Conservation (phyloP, 768 basidiomycete species). For the Lactifluus volemus region DNA sequence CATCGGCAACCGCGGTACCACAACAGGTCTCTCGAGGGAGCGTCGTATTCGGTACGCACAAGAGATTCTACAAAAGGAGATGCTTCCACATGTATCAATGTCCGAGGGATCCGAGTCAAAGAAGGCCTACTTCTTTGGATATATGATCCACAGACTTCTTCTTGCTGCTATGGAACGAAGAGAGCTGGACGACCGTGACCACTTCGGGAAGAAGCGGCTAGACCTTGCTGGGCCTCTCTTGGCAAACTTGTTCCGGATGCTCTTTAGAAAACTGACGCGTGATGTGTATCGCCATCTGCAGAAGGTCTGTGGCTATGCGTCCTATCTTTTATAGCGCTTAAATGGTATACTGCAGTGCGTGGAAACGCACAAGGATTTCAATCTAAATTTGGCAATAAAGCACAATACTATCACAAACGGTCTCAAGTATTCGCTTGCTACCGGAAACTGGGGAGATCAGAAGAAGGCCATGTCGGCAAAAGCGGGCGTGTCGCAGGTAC, state of each 20-base stretch:
- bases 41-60: constrained; percentile 93
- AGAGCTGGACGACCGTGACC: constrained; percentile 97
- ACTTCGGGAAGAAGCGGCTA: constrained; percentile 96
- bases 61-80: constrained; percentile 97
- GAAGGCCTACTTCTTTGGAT: constrained; percentile 99
- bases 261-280: constrained; percentile 93
- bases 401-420: constrained; percentile 97
- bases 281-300: constrained; percentile 96
- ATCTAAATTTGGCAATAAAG: constrained; percentile 84
- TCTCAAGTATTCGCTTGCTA: constrained; percentile 94
- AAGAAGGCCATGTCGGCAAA: constrained; percentile 98
- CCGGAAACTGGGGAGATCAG: constrained; percentile 99
- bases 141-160: constrained; percentile 96
- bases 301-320: constrained; percentile 50
- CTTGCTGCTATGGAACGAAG: constrained; percentile 90
- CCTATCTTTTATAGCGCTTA: constrained; percentile 1
- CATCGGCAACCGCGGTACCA: constrained; percentile 96
- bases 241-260: constrained; percentile 95
- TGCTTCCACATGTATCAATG: constrained; percentile 96
- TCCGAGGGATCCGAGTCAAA: constrained; percentile 92
- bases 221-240: constrained; percentile 94
- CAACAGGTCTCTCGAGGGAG: constrained; percentile 84
- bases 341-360: constrained; percentile 61
- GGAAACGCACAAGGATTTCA: constrained; percentile 93
- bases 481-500: constrained; percentile 96